phyloP scores from a whole-genome alignment of 768 basidiomycete species.

The Suillus luteus region DNA sequence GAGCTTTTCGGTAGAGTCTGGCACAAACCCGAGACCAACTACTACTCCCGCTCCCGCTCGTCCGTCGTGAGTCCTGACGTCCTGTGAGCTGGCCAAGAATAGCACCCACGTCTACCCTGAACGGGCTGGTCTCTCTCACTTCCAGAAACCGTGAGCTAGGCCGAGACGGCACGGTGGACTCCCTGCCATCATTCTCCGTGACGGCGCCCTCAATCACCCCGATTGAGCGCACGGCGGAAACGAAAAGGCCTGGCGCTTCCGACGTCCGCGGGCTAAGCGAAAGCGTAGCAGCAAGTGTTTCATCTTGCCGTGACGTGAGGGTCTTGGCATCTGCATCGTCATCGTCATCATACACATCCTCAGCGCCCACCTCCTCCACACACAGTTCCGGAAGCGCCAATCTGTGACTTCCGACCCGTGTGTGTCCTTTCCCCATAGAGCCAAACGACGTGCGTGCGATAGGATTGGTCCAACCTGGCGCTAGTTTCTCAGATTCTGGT shows the following conservation, averaged over 20 bases:
- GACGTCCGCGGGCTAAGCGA: slow-evolving; percentile 49
- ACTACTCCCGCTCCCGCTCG: slow-evolving; percentile 26
- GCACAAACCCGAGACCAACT: slow-evolving; percentile 35
- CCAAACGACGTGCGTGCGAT: slow-evolving; percentile 18
- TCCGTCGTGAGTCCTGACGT: slow-evolving; percentile 24
- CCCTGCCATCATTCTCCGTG: slow-evolving; percentile 14
- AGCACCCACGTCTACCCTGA: slow-evolving; percentile 43
- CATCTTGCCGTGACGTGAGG: slow-evolving; percentile 32
- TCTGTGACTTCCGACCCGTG: slow-evolving; percentile 16
- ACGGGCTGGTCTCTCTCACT: slow-evolving; percentile 48
- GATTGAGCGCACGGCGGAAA: slow-evolving; percentile 10
- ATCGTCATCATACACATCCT: slow-evolving; percentile 25
- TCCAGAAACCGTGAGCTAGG: slow-evolving; percentile 32
- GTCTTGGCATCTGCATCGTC: slow-evolving; percentile 34
- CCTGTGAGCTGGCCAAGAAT: slow-evolving; percentile 25
- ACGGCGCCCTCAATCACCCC: neutral
- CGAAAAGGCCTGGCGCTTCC: slow-evolving; percentile 24
- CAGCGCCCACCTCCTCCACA: slow-evolving; percentile 15
- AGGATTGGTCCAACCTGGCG: slow-evolving; percentile 34
- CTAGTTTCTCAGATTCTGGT: slow-evolving; percentile 36
- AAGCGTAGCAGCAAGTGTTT: slow-evolving; percentile 43
- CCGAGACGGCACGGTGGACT: slow-evolving; percentile 8
- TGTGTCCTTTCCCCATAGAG: slow-evolving; percentile 16
- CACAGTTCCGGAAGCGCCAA: slow-evolving; percentile 27
- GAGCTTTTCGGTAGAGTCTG: slow-evolving; percentile 33